Base-by-base conservation (phyloP, 768 basidiomycete genomes). In the Leucocoprinus leucothites region DNA sequence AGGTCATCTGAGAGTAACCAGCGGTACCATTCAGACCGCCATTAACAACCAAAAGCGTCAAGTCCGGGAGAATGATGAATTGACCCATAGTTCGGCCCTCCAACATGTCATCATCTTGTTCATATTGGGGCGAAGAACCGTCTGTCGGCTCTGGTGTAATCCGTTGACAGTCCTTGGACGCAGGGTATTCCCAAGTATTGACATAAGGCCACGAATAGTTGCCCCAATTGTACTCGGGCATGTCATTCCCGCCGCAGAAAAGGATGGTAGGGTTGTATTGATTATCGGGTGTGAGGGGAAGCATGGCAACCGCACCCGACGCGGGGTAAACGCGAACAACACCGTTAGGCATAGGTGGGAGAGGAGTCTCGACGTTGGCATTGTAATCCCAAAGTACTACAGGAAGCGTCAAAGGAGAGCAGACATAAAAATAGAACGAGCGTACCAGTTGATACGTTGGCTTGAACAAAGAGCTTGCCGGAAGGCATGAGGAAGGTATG, bases 201-300 rank as follows among this genome's bases (percentile, higher is more conserved):
- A 83, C 82, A 58, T 74, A 79, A 3, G 91, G 89, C 66, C 71
- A 82, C 2, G 84, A 76, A 64, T 92, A 94, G 68, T 91, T 82
- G 44, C 92, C 92, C 74, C 86, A 96, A 44, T 74, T 74, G 4
- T 77, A 74, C n/a, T 83, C 85, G 3, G 85, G 74, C 81, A 96
- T 87, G 67, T 88, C 78, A 7, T 82, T 81, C 21, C 96, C 96
- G 48, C 95, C 95, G 61, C 95, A 98, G 71, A 98, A 95, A 43
- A 98, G 63, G 45, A 97, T 67, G 0, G 92, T 92, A 0, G 88
- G 90, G 0, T 78, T 82, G 66, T 91, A 98, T 65, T 90, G 87
- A 73, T 96, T 97, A 19, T 79, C 87, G 5, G 90, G 88, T 2
- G 91, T 95, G 21, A 98, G 79, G 8, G 95, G 95, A 0, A 98